These are phyloP conservation scores for Rusavskia elegans DNA, from an alignment of 495 filamentous ascomycete species.

Conservation along the genomic window DNA sequence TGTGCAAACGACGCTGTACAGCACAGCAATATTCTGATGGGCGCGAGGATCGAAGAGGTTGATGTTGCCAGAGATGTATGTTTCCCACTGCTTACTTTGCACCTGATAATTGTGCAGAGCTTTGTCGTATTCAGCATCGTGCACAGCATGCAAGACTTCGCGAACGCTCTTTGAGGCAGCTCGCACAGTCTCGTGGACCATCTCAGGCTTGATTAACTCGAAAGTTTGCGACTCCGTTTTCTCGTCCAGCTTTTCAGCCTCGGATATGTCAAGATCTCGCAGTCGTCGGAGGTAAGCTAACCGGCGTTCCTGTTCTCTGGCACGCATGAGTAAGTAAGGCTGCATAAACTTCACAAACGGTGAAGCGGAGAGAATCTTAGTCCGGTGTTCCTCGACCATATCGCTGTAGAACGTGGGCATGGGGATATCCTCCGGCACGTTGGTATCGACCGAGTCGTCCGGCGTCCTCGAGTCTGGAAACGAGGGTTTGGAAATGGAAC, in stretches of 20 bases:
- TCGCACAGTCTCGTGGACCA: conserved; percentile 70
- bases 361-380: conserved; percentile 85
- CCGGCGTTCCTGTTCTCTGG: conserved; percentile 75
- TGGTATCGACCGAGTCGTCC: conserved; percentile 24
- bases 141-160: conserved; percentile 84
- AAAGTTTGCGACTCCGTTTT: conserved; percentile 55
- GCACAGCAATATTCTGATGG: conserved; percentile 89
- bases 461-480: background rate
- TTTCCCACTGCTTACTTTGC: conserved; percentile 90
- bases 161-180: conserved; percentile 69
- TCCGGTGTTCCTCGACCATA: conserved; percentile 82
- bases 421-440: conserved; percentile 71
- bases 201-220: conserved; percentile 78
- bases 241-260: conserved; percentile 37
- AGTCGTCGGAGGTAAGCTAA: conserved; percentile 65
- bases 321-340: conserved; percentile 81
- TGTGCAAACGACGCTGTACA: conserved; percentile 86
- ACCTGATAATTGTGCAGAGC: conserved; percentile 87
- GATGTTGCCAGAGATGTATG: conserved; percentile 65
- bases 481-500: background rate
- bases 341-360: conserved; percentile 92
- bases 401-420: conserved; percentile 88
- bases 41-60: conserved; percentile 85
- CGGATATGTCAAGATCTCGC: conserved; percentile 54
- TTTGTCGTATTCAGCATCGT: conserved; percentile 92